phyloP scores from a whole-genome alignment of 192 early-diverging fungal genomes.

The Entomortierella beljakovae region DNA sequence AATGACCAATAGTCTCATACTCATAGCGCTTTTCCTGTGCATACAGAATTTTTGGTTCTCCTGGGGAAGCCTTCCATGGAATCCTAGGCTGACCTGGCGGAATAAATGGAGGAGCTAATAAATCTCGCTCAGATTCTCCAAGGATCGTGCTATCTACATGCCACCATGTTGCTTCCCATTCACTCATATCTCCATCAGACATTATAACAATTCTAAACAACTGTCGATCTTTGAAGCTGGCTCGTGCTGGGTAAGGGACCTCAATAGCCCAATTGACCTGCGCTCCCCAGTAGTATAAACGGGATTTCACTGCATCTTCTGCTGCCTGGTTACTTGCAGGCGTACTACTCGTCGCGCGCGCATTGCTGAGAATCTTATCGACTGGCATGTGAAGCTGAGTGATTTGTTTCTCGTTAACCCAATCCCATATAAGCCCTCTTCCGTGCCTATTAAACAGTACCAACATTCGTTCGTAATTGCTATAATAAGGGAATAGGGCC shows the following conservation, averaged over 20 bases:
- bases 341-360: too few relatives aligned
- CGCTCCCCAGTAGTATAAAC: slow-evolving; percentile 42
- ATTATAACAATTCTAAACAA: slow-evolving; percentile 41
- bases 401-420: slow-evolving; percentile 33
- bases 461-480: slow-evolving; percentile 23
- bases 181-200: slow-evolving; percentile 21
- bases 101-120: slow-evolving; percentile 18
- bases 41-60: neutral
- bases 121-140: neutral
- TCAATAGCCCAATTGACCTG: slow-evolving; percentile 42
- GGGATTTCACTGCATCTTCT: neutral
- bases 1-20: slow-evolving; percentile 16
- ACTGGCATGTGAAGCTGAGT: slow-evolving; percentile 15
- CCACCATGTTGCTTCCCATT: slow-evolving; percentile 48
- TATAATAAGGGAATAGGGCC: slow-evolving; percentile 29
- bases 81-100: neutral
- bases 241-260: neutral
- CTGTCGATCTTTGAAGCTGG: neutral
- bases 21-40: slow-evolving; percentile 20
- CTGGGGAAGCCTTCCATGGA: neutral
- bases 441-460: slow-evolving; percentile 37
- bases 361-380: slow-evolving; percentile 1
- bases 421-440: slow-evolving; percentile 47
- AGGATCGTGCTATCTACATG: slow-evolving; percentile 18
- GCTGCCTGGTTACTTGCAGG: neutral